Conservation (phyloP, 2,329 filamentous ascomycete genomes). For the Colletotrichum sp. region DNA sequence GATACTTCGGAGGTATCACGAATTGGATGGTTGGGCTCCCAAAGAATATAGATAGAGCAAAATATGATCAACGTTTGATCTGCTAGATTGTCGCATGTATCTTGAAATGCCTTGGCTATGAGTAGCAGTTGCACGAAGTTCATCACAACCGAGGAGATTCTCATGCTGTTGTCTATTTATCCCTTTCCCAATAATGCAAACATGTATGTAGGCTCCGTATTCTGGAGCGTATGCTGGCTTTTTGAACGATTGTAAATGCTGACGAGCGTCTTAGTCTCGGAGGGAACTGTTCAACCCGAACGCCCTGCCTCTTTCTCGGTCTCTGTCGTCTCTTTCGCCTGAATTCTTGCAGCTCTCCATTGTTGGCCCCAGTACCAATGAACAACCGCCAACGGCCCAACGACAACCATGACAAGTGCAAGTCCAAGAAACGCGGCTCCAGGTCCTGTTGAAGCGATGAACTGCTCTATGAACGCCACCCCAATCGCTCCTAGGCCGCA, state of each 20-base stretch:
- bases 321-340: not conserved
- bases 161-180: not conserved
- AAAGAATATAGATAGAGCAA: not conserved
- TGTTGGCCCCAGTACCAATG: conserved; percentile 17
- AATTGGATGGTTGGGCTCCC: not conserved
- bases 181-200: not conserved
- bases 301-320: not conserved
- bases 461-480: not conserved
- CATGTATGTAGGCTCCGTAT: not conserved
- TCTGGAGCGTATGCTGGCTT: not conserved
- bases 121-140: not conserved
- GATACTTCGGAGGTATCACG: not conserved
- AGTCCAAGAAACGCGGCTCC: not conserved
- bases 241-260: not conserved
- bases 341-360: conserved; percentile 2
- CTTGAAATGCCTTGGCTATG: not conserved
- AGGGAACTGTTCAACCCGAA: not conserved
- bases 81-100: not conserved
- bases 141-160: not conserved
- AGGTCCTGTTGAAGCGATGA: not conserved
- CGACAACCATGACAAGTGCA: not conserved
- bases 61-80: not conserved
- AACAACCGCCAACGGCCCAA: not conserved
- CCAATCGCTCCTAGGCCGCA: conserved; percentile 4
- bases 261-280: not conserved